Evolutionary conservation across 2,329 filamentous ascomycete genomes (phyloP), one percentile per base, ranked within the genome.

Genomic region (Orbilia oligospora): DNA sequence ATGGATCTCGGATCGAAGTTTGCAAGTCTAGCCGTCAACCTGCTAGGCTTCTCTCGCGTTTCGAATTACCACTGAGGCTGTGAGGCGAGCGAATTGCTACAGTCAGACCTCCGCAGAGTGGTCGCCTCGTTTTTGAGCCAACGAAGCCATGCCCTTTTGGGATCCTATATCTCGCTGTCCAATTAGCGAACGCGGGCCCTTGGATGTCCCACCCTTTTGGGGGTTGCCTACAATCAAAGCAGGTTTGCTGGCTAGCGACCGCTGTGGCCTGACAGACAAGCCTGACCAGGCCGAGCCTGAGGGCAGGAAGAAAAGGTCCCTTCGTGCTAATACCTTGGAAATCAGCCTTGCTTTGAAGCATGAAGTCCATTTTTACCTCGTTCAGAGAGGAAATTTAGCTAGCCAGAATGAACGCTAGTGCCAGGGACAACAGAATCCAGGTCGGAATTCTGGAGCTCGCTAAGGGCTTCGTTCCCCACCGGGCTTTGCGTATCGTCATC

Each of bases 41-140:
- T 36, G 44, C 68, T 72, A 78, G 75, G 75, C 75, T 69, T 20
- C 48, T 20, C 48, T 71, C 75, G 75, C 68, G 75, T 78, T 78
- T 78, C 75, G 75, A 72, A 72, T 65, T 58, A 48, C 75, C 44
- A 71, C 36, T 24, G 71, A 44, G 68, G 53, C 69, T 71, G 63
- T 69, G 69, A 78, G 75, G 75, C 75, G 75, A 69, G 18, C 71
- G 49, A 55, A 38, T 67, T 55, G 63, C 44, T 64, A 22, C 61
- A 66, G 72, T 67, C 63, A 56, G 53, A 64, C 65, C 68, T 71
- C 75, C 67, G 67, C 68, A 72, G 27, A 63, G 38, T 71, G 75
- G 55, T 24, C 75, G 75, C 75, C 75, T 78, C 75, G 75, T 78
- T 77, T 58, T 78, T 78, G 56, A 67, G 73, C 61, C 63, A 58